Conservation (phyloP, 371 early-diverging fungal species). For the Capillidium heterosporum region DNA sequence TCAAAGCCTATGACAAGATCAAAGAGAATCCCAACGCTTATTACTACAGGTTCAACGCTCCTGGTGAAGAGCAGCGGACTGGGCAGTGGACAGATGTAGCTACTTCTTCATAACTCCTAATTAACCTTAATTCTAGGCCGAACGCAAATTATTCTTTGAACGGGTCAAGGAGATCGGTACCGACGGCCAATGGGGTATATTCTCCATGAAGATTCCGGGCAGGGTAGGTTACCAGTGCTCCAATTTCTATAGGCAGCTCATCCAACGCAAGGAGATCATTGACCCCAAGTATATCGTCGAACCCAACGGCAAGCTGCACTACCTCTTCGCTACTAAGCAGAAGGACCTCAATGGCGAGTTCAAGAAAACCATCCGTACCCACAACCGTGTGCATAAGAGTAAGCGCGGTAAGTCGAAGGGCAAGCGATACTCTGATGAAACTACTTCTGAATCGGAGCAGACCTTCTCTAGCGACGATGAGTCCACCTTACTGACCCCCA, state of each 20-base stretch:
- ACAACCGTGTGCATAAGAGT: conserved; percentile 3
- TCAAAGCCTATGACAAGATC: conserved; percentile 74
- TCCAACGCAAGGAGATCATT: conserved; percentile 63
- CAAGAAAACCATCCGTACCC: conserved; percentile 49
- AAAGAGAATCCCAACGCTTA: conserved; percentile 83
- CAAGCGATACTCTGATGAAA: background rate
- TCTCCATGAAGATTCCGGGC: conserved; percentile 84
- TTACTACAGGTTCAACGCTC: conserved; percentile 90
- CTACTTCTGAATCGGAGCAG: background rate
- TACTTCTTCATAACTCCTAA: background rate
- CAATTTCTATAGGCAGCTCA: conserved; percentile 74
- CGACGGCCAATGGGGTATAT: conserved; percentile 90
- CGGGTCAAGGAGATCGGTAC: conserved; percentile 71
- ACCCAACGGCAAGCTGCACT: conserved; percentile 72
- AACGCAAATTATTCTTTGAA: conserved; percentile 59
- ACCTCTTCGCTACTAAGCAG: conserved; percentile 58
- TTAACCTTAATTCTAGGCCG: conserved; percentile 25
- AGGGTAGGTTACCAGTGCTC: conserved; percentile 92
- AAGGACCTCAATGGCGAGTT: conserved; percentile 48
- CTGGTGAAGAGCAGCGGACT: conserved; percentile 80
- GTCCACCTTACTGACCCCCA: no score
- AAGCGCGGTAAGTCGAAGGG: background rate
- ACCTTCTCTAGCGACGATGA: background rate
- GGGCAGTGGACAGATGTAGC: conserved; percentile 60
- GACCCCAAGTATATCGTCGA: conserved; percentile 84